Conservation (phyloP, 2,329 filamentous ascomycete genomes). For the Fusarium tupiense region DNA sequence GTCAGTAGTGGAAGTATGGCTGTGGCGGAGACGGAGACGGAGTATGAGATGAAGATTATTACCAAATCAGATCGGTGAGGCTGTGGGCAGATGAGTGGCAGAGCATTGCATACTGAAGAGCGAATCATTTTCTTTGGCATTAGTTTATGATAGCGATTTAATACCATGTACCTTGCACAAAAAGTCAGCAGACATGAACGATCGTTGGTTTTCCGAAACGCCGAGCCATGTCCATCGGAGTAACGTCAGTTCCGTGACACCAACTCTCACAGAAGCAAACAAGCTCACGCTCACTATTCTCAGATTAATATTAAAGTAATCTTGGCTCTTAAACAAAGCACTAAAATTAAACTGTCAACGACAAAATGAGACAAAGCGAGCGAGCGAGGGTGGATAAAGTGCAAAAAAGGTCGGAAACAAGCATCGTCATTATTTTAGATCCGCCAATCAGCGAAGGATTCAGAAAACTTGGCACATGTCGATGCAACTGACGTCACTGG, state of each 20-base stretch:
- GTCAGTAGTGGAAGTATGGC: not conserved
- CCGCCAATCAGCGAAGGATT: not conserved
- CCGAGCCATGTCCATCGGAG: not conserved
- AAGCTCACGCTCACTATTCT: not conserved
- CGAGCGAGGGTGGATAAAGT: not conserved
- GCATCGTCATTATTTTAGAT: not conserved
- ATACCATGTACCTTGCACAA: not conserved
- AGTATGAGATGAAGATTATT: not conserved
- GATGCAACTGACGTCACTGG: slow-evolving; percentile 8
- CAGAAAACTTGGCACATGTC: slow-evolving; percentile 19
- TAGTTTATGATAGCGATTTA: not conserved
- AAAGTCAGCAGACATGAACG: not conserved
- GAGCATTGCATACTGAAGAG: not conserved
- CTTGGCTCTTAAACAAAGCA: not conserved
- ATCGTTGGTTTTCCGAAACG: not conserved
- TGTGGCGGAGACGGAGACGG: not conserved
- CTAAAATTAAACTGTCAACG: slow-evolving; percentile 26
- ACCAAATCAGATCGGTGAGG: not conserved
- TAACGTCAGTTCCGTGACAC: not conserved
- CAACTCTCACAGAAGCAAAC: not conserved
- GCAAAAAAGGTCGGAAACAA: slow-evolving; percentile 12
- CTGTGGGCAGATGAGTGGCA: not conserved
- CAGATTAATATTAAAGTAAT: not conserved
- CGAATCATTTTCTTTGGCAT: not conserved
- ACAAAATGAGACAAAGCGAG: slow-evolving; percentile 6